These are phyloP conservation scores for Globisporangium echinulatum DNA, from an alignment of 352 stramenopile species.

Conservation along the genomic window DNA sequence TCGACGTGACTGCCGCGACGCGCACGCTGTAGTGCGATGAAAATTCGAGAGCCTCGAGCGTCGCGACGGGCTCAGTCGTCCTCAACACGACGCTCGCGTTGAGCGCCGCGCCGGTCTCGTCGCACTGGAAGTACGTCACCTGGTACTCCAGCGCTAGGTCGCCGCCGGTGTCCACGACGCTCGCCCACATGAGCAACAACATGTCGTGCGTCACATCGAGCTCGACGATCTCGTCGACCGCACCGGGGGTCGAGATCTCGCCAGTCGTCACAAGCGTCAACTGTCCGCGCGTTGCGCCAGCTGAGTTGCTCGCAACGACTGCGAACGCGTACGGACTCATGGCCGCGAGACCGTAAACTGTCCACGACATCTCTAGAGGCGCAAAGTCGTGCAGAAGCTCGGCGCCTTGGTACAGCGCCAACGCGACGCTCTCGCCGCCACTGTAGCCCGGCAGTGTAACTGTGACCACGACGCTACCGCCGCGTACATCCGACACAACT, in stretches of 20 bases:
- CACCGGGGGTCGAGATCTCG: constrained; percentile 28
- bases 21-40: constrained; percentile 32
- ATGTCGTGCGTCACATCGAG: constrained; percentile 26
- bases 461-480: constrained; percentile 18
- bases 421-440: constrained; percentile 28
- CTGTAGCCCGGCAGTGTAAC: constrained; percentile 23
- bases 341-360: constrained; percentile 28
- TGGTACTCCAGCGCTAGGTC: constrained; percentile 35
- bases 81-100: not conserved
- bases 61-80: constrained; percentile 4
- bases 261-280: constrained; percentile 22
- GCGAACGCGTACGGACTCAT: constrained; percentile 34
- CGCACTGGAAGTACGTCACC: constrained; percentile 33
- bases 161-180: constrained; percentile 34
- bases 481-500: constrained; percentile 13
- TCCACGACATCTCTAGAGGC: constrained; percentile 10
- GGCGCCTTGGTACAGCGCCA: constrained; percentile 25
- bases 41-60: constrained; percentile 21
- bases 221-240: constrained; percentile 18
- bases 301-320: constrained; percentile 28
- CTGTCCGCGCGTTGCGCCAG: constrained; percentile 19
- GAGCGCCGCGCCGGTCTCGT: constrained; percentile 11
- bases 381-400: constrained; percentile 19
- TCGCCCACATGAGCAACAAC: constrained; percentile 32
- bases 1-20: constrained; percentile 27